These are phyloP conservation scores for Oropetium thomaeum DNA, from an alignment of 176 grass and related monocot species.

Conservation along the genomic window DNA sequence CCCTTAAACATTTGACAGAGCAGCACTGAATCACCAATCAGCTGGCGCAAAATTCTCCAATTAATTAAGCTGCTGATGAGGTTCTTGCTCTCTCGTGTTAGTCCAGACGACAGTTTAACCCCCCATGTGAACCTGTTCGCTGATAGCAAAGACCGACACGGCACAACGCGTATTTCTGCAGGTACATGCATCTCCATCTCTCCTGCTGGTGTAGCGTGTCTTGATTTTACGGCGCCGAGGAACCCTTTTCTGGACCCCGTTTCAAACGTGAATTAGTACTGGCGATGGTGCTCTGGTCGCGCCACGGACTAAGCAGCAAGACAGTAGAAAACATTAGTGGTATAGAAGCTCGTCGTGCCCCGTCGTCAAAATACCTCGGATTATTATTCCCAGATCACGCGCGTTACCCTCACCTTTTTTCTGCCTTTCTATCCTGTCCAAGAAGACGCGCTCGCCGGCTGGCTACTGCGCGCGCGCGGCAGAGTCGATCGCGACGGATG, in stretches of 20 bases:
- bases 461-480: constrained; percentile 4
- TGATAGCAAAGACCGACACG: not conserved
- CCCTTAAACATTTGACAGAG: too few relatives aligned
- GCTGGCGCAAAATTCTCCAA: not conserved
- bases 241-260: not conserved
- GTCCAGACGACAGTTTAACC: too few relatives aligned
- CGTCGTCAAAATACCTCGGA: constrained; percentile 29
- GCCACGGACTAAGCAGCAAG: constrained; percentile 8
- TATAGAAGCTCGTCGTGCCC: not conserved
- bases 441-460: not conserved
- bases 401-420: not conserved
- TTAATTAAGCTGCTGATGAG: too few relatives aligned
- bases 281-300: not conserved
- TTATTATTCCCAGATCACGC: not conserved
- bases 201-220: not conserved
- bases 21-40: not conserved
- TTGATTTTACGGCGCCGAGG: not conserved
- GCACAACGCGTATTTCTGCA: not conserved
- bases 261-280: not conserved
- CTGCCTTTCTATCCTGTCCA: constrained; percentile 4
- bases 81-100: too few relatives aligned
- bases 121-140: not conserved
- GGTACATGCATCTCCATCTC: constrained; percentile 10
- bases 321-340: not conserved
- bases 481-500: not conserved